Evolutionary conservation across 1,284 basidiomycete genomes (phyloP), one percentile per base, ranked within the genome.

Genomic region (Boletellus dicymbophilus): DNA sequence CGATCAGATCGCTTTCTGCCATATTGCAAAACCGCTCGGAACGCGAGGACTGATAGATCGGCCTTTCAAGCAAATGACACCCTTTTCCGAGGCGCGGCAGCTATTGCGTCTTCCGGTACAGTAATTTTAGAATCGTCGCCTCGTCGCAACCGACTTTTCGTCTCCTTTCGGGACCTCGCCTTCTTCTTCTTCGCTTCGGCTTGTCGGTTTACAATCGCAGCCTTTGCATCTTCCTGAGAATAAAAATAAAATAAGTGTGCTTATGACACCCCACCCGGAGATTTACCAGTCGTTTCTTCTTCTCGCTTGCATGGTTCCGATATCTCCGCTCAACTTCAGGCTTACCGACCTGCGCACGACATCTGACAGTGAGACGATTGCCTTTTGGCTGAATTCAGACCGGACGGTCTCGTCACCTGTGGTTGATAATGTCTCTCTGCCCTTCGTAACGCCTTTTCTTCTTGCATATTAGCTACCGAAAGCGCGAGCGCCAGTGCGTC

Each of bases 401-500:
- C 34, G 37, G 31, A 34, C 39, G 31, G 18, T 6, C 36, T 20
- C 16, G 46, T 56, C 52, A 72, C 75, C 69, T 71, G 66, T 52
- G 58, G 45, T 45, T 63, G 66, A 44, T 66, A 68, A 46, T 62
- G 66, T 55, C 63, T 74, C 56, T 67, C 66, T 45, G 61, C 58
- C 57, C 68, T 76, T 6, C 55, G 58, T 47, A 60, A 57, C 11
- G 65, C 41, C 47, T 68, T 77, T 53, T 72, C 61, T 57, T 79
- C 75, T 48, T 76, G 71, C 27, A 52, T 58, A 36, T 61, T 58
- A 22, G 63, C 70, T 58, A 79, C 73, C 37, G 69, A 69, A 47
- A 65, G 51, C n/a, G 77, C 77, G 7, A 79, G 59, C 27, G 59
- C 60, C 52, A 79, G 52, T 16, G 69, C 68, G 56, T 78, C 77